Percentiles rank a stretch among this genome's conserved stretches.
Evolutionary conservation across 2,329 filamentous ascomycete species (phyloP).

Genomic region (Diaporthe batatas): DNA sequence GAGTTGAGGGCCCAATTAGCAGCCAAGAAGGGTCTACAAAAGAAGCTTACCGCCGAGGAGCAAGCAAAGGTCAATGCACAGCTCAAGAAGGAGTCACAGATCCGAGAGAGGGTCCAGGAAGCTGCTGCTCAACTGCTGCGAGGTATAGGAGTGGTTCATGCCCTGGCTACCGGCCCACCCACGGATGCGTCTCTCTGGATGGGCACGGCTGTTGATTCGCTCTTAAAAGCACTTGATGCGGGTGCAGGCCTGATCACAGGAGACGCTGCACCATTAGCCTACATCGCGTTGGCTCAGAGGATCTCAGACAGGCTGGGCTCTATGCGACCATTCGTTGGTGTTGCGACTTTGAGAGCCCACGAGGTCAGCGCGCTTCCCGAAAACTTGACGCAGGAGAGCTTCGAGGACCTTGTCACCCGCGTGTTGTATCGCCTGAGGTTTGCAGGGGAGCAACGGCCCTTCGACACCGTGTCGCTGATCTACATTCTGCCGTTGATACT

Average conservation of each 20-base stretch:
- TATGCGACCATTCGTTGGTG: conserved; percentile 85
- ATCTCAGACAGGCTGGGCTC: conserved; percentile 80
- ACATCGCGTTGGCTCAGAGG: conserved; percentile 83
- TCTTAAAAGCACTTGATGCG: conserved; percentile 81
- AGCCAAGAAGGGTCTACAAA: conserved; percentile 91
- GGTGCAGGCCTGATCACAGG: conserved; percentile 87
- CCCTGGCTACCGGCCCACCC: conserved; percentile 87
- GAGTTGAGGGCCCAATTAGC: conserved; percentile 89
- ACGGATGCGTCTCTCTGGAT: conserved; percentile 92
- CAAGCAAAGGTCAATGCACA: conserved; percentile 92
- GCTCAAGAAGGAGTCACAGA: conserved; percentile 85
- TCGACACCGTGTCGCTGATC: conserved; percentile 88
- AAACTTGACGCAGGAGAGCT: conserved; percentile 81
- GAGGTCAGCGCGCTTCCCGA: conserved; percentile 79
- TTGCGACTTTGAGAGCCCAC: conserved; percentile 86
- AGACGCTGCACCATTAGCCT: conserved; percentile 81
- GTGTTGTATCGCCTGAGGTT: conserved; percentile 92
- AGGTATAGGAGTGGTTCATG: conserved; percentile 87
- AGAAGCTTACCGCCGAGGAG: conserved; percentile 92
- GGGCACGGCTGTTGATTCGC: conserved; percentile 79
- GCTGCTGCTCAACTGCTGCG: conserved; percentile 80
- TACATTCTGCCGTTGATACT: conserved; percentile 89
- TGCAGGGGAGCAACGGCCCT: conserved; percentile 91
- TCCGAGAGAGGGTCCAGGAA: conserved; percentile 78
- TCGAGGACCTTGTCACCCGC: conserved; percentile 87